Evolutionary conservation across 1,284 basidiomycete genomes (phyloP), one percentile per base, ranked within the genome.

Genomic region (Gymnopus androsaceus): DNA sequence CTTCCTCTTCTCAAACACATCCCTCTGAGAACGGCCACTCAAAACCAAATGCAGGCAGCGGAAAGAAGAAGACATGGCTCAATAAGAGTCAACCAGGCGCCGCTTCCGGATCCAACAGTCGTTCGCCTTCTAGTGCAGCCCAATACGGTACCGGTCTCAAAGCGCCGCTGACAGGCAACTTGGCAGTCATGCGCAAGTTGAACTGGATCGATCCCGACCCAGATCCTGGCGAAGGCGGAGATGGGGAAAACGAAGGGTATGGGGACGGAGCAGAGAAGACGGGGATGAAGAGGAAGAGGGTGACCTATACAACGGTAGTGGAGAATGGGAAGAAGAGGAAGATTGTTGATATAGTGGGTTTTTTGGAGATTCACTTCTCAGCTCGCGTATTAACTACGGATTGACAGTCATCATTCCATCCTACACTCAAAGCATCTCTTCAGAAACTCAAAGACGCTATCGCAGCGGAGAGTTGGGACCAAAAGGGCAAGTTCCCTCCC

Each of bases 401-500:
- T 42, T 21, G 12, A 31, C 54, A 73, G 77, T 80, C 75, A 65
- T 82, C 71, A 69, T 91, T 92, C 73, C 81, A 88, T 55, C 81
- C 87, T 0, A 83, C 86, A 21, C 72, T 95, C 17, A 85, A 90
- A 59, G 72, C 67, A 4, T 78, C 79, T 1, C 77, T 94, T 42
- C 80, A 85, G 31, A 75, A 79, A 21, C 75, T 95, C 59, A 87
- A 87, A 64, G 68, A 57, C 5, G 80, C 82, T 27, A 84, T 91
- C 27, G 75, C 12, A 78, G 80, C 64, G 83, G 86, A 88, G 66
- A 78, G 75, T 44, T 91, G 88, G 85, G 82, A 84, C 40, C 74
- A 78, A 57, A 94, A 92, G 75, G 87, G 87, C 66, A 96, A 94
- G 71, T 98, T 98, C 75, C 95, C 95, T 5, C 87, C 88, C 0